Percentiles rank a stretch among this genome's conserved stretches.
phyloP scores from a whole-genome alignment of 345 rosid genomes.

The Hibiscus mutabilis region DNA sequence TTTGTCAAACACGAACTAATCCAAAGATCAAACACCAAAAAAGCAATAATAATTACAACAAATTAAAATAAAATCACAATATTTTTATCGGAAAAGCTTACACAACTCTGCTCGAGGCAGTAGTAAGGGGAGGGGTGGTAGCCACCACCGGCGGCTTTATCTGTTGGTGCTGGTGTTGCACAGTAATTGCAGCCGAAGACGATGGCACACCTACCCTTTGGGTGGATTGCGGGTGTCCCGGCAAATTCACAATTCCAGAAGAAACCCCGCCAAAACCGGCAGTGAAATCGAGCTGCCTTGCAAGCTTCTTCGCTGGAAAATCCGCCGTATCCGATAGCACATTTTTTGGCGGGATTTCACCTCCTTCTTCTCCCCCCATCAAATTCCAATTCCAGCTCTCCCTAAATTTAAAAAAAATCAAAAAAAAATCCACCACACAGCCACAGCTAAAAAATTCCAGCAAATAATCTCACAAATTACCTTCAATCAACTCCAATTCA shows the following conservation, averaged over 20 bases:
- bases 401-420: constrained; percentile 6
- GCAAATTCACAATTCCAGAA: constrained; percentile 32
- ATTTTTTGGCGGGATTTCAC: constrained; percentile 67
- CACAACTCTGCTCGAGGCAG: constrained; percentile 44
- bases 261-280: constrained; percentile 30
- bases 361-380: constrained; percentile 73
- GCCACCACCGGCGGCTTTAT: constrained; percentile 13
- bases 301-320: constrained; percentile 62
- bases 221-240: constrained; percentile 47
- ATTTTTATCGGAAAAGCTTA: constrained; percentile 30
- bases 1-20: background rate
- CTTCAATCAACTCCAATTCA: constrained; percentile 28
- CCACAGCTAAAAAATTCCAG: background rate
- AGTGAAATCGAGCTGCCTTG: constrained; percentile 95
- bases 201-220: background rate
- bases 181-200: background rate
- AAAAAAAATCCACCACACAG: background rate
- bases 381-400: constrained; percentile 19
- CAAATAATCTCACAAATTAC: constrained; percentile 19
- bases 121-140: constrained; percentile 21
- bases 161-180: background rate
- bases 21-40: background rate
- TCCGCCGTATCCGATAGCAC: constrained; percentile 33
- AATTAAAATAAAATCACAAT: background rate
- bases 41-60: background rate